Evolutionary conservation across 805 yeast species (phyloP), one percentile per base, ranked within the genome.

Genomic region (Candida boidinii): DNA sequence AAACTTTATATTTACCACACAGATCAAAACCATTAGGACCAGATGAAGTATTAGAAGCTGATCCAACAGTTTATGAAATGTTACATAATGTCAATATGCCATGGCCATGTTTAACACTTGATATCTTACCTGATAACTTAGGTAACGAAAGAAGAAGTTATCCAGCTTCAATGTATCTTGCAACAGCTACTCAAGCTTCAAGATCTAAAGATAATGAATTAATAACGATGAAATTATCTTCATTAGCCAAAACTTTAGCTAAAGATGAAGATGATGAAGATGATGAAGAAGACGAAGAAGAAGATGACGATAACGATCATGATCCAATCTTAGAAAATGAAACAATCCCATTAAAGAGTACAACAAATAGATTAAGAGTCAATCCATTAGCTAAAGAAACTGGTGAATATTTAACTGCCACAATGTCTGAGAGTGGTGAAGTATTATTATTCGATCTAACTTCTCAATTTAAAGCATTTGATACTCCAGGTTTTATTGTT

Each of bases 31-130:
- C 96, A 5, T 68, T 92, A 44, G 96, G 96, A 1, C 94, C 95
- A 2, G 95, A 86, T 61, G 97, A 92, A 63, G 94, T 82, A 10
- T 68, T 92, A 52, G 96, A 90, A 61, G 95, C 97, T 2, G 98
- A 92, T 60, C 95, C 95, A 28, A 66, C 87, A 7, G 96, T 90
- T 3, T 92, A 92, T 55, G 95, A 90, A 50, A 92, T 92, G 97
- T 64, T 92, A 37, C 98, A 92, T 58, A 84, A 83, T 48, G 85
- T 90, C 38, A 84, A 84, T 56, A 64, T 90, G 58, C 94, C 95
- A 48, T 92, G 97, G 97, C 97, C 98, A 10, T 87, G 96, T 61
- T 62, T 92, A 53, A 86, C 96, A 3, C 66, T 92, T 39, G 97
- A 90, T 51, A 63, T 92, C 15, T 61, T 92, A 33, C 95, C 95